These are phyloP conservation scores for Dendrobium chrysotoxum DNA, from an alignment of 106 monocot genomes.

Conservation along the genomic window DNA sequence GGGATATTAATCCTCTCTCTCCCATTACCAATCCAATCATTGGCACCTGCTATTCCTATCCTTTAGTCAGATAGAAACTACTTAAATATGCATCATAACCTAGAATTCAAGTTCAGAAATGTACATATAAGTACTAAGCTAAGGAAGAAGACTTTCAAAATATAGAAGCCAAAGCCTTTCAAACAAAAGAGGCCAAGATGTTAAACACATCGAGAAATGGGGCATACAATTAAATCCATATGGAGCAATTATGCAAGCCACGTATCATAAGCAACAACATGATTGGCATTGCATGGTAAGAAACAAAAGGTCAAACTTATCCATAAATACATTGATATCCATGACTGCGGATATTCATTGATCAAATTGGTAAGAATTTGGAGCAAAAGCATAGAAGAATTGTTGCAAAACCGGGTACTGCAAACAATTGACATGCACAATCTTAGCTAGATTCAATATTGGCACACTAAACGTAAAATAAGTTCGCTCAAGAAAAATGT, in stretches of 20 bases:
- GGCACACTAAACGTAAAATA: no score
- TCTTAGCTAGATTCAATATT: background rate
- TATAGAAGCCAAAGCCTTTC: background rate
- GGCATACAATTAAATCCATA: background rate
- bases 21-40: conserved; percentile 92
- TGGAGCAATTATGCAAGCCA: background rate
- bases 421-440: background rate
- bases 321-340: background rate
- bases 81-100: conserved; percentile 2
- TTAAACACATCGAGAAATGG: background rate
- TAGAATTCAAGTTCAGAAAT: background rate
- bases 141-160: background rate
- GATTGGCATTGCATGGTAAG: background rate
- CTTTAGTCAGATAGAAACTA: conserved; percentile 29
- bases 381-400: background rate
- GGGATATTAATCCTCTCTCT: conserved; percentile 81
- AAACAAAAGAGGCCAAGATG: background rate
- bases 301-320: background rate
- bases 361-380: background rate
- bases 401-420: background rate
- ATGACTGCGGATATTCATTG: background rate
- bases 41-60: conserved; percentile 63
- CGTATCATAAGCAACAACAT: background rate
- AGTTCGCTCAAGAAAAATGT: no score
- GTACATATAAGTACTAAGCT: background rate